Base-by-base conservation (phyloP, 805 yeast species). In the Wickerhamomyces alni region DNA sequence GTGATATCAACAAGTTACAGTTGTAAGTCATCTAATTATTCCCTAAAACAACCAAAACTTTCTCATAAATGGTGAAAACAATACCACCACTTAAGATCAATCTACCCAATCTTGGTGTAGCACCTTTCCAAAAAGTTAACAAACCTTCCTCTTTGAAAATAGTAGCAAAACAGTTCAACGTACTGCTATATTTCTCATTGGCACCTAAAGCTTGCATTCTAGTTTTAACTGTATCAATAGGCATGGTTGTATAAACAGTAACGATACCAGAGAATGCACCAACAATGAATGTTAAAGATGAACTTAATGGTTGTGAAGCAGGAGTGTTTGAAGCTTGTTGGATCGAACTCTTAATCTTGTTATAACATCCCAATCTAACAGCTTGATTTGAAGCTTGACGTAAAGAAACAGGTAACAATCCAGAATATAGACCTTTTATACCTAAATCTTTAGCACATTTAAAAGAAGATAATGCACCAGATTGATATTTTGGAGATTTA, bases 361-460 rank as follows among this genome's bases (percentile, higher is more conserved):
- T 88, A 65, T 91, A 91, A 30, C 95, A 82, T 3, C 98, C 98
- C 48, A 91, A 70, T 52, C 99, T 75, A 13, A 93, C 98, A 3
- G 95, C 95, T 50, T 87, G 93, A 63, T 91, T 91, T 3, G 98
- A 81, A 9, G 96, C 98, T 62, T 91, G 99, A 57, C 99, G 79
- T 70, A 89, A 65, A 0, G 97, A 86, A 6, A 91, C 98, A 0
- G 99, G 98, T 7, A 89, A 65, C 8, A 91, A 71, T 24, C 96
- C 99, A 25, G 89, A 80, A 58, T 91, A 91, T 27, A 93, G 69
- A 1, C 96, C 96, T 36, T 68, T 73, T 41, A 89, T 46, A 1
- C 98, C 98, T 53, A 87, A 66, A 55, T 91, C 97, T 44, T 67
- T 68, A 37, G 86, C 67, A 45, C 89, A 70, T 50, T 69, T 68